A percentile compares a stretch with the other conserved stretches of the same genome.
phyloP scores from a whole-genome alignment of 139 green algal species.

The Auxenochlorella pyrenoidosa region DNA sequence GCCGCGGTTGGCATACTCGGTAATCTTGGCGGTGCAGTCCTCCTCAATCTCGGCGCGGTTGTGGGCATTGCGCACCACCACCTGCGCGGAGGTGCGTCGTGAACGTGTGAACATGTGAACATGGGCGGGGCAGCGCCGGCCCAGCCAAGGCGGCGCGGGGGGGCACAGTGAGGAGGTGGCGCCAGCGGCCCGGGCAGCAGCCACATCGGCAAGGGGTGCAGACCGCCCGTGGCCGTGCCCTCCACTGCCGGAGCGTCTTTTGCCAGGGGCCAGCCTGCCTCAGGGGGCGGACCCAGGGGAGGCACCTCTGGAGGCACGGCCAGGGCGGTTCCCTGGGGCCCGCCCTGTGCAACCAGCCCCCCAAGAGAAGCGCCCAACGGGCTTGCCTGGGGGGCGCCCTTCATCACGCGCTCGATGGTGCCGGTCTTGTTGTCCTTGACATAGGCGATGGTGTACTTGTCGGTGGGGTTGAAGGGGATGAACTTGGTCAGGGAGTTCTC shows the following conservation, averaged over 20 bases:
- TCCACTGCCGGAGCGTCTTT: no score
- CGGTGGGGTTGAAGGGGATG: constrained; percentile 88
- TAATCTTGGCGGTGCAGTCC: constrained; percentile 73
- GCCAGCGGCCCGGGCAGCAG: no score
- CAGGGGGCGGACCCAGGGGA: no score
- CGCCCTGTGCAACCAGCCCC: background rate
- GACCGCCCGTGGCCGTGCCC: no score
- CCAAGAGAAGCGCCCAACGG: no score
- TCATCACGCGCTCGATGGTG: constrained; percentile 73
- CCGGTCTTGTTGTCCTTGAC: constrained; percentile 60
- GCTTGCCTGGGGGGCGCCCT: constrained; percentile 66
- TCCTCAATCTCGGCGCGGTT: constrained; percentile 65
- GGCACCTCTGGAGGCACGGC: background rate
- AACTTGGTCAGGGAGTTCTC: constrained; percentile 67
- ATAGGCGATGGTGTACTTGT: constrained; percentile 83
- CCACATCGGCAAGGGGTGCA: no score
- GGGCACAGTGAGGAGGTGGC: no score
- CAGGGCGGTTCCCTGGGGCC: background rate
- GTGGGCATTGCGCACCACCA: constrained; percentile 71
- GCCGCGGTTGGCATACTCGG: constrained; percentile 79
- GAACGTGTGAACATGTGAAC: no score
- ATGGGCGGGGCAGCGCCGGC: no score
- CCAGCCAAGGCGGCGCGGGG: no score
- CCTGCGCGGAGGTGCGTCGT: constrained; percentile 52
- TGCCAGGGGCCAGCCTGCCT: no score